Conservation (phyloP, 768 basidiomycete genomes). For the Hortiboletus campestris region DNA sequence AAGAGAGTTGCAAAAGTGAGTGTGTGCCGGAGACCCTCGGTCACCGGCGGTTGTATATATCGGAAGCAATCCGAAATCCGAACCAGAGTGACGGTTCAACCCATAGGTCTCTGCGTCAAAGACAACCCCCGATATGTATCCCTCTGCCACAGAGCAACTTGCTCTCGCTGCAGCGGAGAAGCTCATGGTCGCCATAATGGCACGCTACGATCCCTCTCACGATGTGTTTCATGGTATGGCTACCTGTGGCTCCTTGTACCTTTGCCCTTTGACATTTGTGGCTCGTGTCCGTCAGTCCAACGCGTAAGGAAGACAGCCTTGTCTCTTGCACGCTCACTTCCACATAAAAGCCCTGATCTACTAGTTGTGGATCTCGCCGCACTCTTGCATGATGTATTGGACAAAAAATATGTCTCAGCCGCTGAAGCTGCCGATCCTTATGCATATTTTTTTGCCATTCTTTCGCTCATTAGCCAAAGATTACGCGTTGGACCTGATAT, state of each 20-base stretch:
- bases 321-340: slow-evolving; percentile 52
- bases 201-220: slow-evolving; percentile 76
- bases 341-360: slow-evolving; percentile 55
- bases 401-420: slow-evolving; percentile 77
- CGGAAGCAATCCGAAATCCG: slow-evolving; percentile 29
- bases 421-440: slow-evolving; percentile 59
- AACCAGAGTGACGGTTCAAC: not conserved
- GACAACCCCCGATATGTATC: slow-evolving; percentile 35
- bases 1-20: slow-evolving; percentile 1
- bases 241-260: slow-evolving; percentile 1
- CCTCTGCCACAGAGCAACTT: slow-evolving; percentile 48
- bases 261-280: slow-evolving; percentile 2
- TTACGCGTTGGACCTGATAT: slow-evolving; percentile 53
- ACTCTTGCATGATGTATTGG: slow-evolving; percentile 84
- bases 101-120: not conserved
- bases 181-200: slow-evolving; percentile 73
- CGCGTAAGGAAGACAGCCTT: slow-evolving; percentile 81
- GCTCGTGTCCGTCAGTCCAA: slow-evolving; percentile 51
- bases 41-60: not conserved
- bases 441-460: slow-evolving; percentile 64
- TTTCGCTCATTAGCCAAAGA: slow-evolving; percentile 46
- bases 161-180: slow-evolving; percentile 59
- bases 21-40: not conserved
- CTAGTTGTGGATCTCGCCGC: slow-evolving; percentile 80
- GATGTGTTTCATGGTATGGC: slow-evolving; percentile 72